These are phyloP conservation scores for Mucor plumbeus DNA, from an alignment of 371 early-diverging fungal genomes.

Conservation along the genomic window DNA sequence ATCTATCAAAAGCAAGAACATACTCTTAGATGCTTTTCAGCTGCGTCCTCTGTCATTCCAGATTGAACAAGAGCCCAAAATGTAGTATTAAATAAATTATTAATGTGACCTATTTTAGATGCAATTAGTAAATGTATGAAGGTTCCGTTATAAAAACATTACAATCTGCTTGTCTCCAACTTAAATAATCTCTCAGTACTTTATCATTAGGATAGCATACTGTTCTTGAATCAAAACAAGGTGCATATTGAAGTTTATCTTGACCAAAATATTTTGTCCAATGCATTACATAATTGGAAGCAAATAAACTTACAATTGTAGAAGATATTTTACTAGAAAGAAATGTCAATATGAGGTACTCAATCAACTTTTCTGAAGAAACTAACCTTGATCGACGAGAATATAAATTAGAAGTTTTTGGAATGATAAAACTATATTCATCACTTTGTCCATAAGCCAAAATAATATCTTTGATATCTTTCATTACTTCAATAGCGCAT, in stretches of 20 bases:
- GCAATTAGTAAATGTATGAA: neutral
- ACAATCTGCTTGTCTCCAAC: constrained; percentile 97
- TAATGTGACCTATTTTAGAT: constrained; percentile 68
- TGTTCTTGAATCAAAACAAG: constrained; percentile 91
- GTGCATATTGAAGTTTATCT: constrained; percentile 73
- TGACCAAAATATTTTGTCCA: constrained; percentile 82
- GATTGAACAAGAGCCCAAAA: constrained; percentile 89
- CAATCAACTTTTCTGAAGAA: neutral
- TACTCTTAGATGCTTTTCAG: constrained; percentile 72
- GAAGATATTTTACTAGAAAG: constrained; percentile 79
- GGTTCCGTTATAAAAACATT: constrained; percentile 6
- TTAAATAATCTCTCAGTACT: constrained; percentile 87
- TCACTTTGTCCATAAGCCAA: constrained; percentile 95
- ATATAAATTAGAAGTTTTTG: constrained; percentile 69
- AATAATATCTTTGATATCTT: constrained; percentile 79
- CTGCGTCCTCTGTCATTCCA: constrained; percentile 68
- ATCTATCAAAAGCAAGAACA: neutral
- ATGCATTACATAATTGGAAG: constrained; percentile 81
- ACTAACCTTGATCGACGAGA: constrained; percentile 75
- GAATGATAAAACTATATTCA: constrained; percentile 90
- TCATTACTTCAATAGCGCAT: constrained; percentile 81
- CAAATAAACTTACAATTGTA: constrained; percentile 85
- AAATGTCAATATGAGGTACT: neutral
- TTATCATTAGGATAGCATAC: constrained; percentile 86
- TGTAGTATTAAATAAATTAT: constrained; percentile 91